These are phyloP conservation scores for Pleoardoris graminearum DNA, from an alignment of 2,329 filamentous ascomycete genomes.

Conservation along the genomic window DNA sequence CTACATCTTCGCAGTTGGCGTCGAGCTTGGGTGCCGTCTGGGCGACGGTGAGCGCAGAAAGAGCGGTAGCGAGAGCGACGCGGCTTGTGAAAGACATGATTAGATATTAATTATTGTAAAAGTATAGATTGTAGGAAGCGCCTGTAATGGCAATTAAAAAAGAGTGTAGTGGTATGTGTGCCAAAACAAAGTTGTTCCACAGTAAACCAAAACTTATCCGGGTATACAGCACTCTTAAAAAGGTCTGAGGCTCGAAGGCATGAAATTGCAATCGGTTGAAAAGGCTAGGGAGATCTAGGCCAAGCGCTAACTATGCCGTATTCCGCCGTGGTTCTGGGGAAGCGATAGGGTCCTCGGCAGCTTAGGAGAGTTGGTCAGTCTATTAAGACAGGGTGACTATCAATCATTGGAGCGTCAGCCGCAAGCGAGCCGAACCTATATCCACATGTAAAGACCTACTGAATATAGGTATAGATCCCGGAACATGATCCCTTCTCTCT, in stretches of 20 bases:
- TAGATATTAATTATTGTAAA: conserved; percentile 23
- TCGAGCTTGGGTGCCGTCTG: conserved; percentile 34
- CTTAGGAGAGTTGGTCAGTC: background rate
- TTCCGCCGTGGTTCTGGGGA: background rate
- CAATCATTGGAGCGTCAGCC: background rate
- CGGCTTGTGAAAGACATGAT: conserved; percentile 33
- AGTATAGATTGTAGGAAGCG: background rate
- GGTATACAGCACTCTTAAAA: background rate
- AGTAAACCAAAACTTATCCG: background rate
- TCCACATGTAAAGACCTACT: background rate
- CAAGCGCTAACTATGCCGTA: background rate
- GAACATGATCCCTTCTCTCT: background rate
- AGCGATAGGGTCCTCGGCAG: background rate
- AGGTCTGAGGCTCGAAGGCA: background rate
- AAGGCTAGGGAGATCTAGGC: background rate
- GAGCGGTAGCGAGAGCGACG: conserved; percentile 27
- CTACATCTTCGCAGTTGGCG: conserved; percentile 27
- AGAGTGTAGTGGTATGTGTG: background rate
- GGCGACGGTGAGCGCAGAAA: conserved; percentile 32
- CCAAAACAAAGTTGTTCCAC: background rate
- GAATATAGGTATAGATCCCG: background rate
- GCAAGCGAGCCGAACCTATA: background rate
- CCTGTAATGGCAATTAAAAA: background rate
- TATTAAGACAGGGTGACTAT: background rate
- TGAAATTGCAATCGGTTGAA: background rate